These are phyloP conservation scores for Globisporangium spiculum DNA, from an alignment of 352 stramenopile genomes.

Conservation along the genomic window DNA sequence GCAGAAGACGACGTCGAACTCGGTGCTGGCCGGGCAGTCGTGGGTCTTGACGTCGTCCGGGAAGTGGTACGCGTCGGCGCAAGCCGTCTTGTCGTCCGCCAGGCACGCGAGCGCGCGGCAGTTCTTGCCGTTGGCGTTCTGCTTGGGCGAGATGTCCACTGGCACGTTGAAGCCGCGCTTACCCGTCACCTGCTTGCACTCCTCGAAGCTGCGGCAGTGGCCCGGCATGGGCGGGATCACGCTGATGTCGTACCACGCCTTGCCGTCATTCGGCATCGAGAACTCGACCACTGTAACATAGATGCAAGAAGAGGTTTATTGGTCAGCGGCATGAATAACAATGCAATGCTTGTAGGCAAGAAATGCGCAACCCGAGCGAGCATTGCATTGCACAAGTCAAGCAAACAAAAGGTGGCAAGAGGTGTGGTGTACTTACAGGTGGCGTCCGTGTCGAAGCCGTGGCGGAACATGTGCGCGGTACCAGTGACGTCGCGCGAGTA, in stretches of 20 bases:
- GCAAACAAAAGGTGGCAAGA: background rate
- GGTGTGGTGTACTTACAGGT: constrained; percentile 28
- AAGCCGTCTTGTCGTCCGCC: constrained; percentile 24
- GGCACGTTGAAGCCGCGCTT: constrained; percentile 57
- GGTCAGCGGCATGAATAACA: background rate
- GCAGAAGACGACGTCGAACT: constrained; percentile 60
- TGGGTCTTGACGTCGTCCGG: constrained; percentile 72
- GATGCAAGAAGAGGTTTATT: constrained; percentile 3
- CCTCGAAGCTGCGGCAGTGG: constrained; percentile 38
- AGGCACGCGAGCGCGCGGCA: constrained; percentile 39
- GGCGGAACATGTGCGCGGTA: constrained; percentile 50
- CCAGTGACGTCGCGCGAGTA: constrained; percentile 22
- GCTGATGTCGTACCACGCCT: constrained; percentile 59
- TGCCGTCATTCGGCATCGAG: constrained; percentile 14
- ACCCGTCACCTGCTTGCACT: constrained; percentile 42
- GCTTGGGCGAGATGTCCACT: constrained; percentile 34
- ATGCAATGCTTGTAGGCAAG: background rate
- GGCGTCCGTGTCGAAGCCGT: constrained; percentile 29
- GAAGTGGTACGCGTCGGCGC: constrained; percentile 59
- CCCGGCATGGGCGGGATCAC: constrained; percentile 55
- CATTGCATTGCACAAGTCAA: background rate
- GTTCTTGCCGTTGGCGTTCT: constrained; percentile 22
- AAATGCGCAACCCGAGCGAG: background rate
- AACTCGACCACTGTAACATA: constrained; percentile 29
- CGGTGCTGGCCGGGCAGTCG: constrained; percentile 35